These are phyloP conservation scores for Xylariaceae sp. DNA, from an alignment of 2,329 filamentous ascomycete species.

Conservation along the genomic window DNA sequence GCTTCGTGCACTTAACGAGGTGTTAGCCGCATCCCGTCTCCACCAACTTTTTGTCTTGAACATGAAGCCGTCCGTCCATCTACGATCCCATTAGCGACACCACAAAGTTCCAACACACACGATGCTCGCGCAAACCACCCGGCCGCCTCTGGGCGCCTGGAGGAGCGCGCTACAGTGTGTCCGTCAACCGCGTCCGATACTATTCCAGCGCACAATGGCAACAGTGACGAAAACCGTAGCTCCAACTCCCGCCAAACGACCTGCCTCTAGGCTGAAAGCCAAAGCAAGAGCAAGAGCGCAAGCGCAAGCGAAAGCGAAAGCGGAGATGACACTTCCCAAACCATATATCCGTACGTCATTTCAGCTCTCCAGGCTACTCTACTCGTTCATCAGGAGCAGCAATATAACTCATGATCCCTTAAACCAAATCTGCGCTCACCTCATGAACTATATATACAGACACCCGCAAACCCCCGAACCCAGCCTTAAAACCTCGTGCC, in stretches of 20 bases:
- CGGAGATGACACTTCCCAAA: slow-evolving; percentile 18
- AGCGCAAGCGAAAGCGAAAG: slow-evolving; percentile 8
- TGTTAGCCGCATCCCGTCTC: not conserved
- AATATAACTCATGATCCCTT: not conserved
- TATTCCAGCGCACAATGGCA: slow-evolving; percentile 43
- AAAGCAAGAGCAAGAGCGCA: too few species aligned
- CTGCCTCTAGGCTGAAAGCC: too few species aligned
- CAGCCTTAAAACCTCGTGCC: slow-evolving; percentile 28
- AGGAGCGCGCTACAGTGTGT: slow-evolving; percentile 58
- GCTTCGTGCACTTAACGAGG: not conserved
- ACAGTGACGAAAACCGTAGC: slow-evolving; percentile 31
- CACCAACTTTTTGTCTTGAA: slow-evolving; percentile 12
- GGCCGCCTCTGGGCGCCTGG: slow-evolving; percentile 66
- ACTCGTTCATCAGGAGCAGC: not conserved
- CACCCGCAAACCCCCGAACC: not conserved
- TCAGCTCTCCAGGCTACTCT: not conserved
- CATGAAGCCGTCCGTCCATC: not conserved
- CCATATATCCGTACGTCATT: slow-evolving; percentile 19
- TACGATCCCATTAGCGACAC: not conserved
- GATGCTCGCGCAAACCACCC: slow-evolving; percentile 56
- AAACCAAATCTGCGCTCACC: not conserved
- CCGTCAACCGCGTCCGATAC: slow-evolving; percentile 41
- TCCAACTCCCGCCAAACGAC: not conserved
- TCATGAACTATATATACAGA: slow-evolving; percentile 1
- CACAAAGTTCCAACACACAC: slow-evolving; percentile 10